Evolutionary conservation across 176 grass and related monocot genomes (phyloP).

Genomic region (Thalia dealbata): DNA sequence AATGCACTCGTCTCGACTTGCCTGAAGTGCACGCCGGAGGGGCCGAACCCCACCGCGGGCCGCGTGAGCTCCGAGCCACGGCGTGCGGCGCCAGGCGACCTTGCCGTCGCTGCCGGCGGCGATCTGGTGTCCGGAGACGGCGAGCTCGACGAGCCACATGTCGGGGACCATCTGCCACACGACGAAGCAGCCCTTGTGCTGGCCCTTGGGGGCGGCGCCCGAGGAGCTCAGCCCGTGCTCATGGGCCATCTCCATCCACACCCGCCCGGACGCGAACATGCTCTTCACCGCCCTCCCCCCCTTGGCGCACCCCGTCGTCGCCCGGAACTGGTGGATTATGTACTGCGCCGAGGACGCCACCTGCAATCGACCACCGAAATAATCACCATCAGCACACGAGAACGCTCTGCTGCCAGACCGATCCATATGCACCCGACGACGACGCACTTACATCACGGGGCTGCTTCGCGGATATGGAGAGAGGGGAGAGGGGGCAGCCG

Average conservation of each 20-base stretch:
- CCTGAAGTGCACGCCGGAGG: constrained; percentile 85
- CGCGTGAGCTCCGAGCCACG: constrained; percentile 90
- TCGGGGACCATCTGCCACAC: constrained; percentile 81
- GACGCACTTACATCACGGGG: constrained; percentile 32
- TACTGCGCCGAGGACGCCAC: constrained; percentile 90
- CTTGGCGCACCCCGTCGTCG: constrained; percentile 70
- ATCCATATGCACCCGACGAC: too few relatives aligned
- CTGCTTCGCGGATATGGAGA: constrained; percentile 53
- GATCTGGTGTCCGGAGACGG: constrained; percentile 66
- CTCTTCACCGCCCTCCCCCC: constrained; percentile 56
- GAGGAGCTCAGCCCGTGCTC: constrained; percentile 23
- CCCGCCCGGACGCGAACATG: constrained; percentile 71
- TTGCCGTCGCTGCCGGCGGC: constrained; percentile 80
- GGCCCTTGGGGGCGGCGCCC: constrained; percentile 9
- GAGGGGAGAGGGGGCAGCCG: constrained; percentile 89
- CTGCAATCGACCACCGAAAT: constrained; percentile 18
- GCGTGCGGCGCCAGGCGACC: constrained; percentile 88
- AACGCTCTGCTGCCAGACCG: background rate
- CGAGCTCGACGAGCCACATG: constrained; percentile 90
- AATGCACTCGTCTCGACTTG: constrained; percentile 20
- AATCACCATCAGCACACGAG: background rate
- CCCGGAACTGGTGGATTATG: constrained; percentile 91
- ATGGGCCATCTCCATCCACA: constrained; percentile 50
- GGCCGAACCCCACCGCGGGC: constrained; percentile 67
- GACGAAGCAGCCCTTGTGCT: constrained; percentile 76